Base-by-base conservation (phyloP, 1,284 basidiomycete species). In the Polyporus tsugae region DNA sequence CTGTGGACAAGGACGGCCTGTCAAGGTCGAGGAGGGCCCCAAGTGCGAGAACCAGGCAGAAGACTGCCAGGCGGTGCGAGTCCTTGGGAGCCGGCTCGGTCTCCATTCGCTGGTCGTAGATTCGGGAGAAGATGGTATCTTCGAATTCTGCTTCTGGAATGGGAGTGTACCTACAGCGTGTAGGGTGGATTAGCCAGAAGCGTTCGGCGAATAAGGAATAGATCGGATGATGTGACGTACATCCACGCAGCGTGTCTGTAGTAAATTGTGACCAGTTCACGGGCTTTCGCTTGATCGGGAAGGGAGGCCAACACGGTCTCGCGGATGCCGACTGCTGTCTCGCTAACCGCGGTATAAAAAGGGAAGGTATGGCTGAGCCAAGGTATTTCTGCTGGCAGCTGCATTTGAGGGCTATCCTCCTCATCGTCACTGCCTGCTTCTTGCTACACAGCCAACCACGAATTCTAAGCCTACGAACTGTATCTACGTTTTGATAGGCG, bases 201-300 rank as follows among this genome's bases (percentile, higher is more conserved):
- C 42, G 58, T 62, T 52, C 41, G 66, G 66, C 17, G 38, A 29
- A 25, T 29, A 15, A 41, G 44, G 49, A 13, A 36, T 53, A 63
- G 58, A 25, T 60, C 29, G 25, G 53, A 42, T 60, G 60, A 57
- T 46, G 53, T 75, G 71, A 85, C 87, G 71, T 77, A 89, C 89
- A 91, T 89, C 89, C 89, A 91, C 66, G 88, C 87, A 68, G 88
- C 89, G 76, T 90, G 86, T 73, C 84, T 83, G 77, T 84, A 91
- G 78, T 91, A 91, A 36, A 84, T 80, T 49, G 84, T 80, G 65
- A 82, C 80, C 58, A 89, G 79, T 35, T 77, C 78, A 71, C 80
- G 81, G 2, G 89, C 87, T 41, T 80, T 78, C 25, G 77, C 71
- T 25, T 77, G 74, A 38, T 82, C 79, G 17, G 89, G 90, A 19